A percentile compares a stretch with the other conserved stretches of the same genome.
Conservation (phyloP, 768 basidiomycete species). For the Hygrocybe punicea region DNA sequence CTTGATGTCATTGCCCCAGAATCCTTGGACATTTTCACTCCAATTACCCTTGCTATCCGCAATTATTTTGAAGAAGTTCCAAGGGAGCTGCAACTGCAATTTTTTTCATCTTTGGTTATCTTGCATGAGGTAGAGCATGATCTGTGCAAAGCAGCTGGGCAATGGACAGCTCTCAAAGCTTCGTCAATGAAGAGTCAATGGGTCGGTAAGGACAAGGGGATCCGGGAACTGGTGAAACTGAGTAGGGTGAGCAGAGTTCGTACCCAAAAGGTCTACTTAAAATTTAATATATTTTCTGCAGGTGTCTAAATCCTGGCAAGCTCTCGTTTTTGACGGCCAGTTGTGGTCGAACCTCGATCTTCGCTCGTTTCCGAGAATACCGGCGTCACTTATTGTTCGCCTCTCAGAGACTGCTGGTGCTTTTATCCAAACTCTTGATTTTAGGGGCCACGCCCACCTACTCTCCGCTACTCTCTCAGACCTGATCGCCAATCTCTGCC, state of each 20-base stretch:
- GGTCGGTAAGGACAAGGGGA: slow-evolving; percentile 71
- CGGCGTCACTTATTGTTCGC: slow-evolving; percentile 48
- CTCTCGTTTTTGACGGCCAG: slow-evolving; percentile 78
- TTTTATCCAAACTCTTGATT: slow-evolving; percentile 59
- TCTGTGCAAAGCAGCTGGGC: slow-evolving; percentile 40
- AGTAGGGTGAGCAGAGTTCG: slow-evolving; percentile 58
- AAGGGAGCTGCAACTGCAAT: slow-evolving; percentile 61
- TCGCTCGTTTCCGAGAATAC: slow-evolving; percentile 55
- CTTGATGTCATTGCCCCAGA: slow-evolving; percentile 56
- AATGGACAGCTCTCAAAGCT: slow-evolving; percentile 63
- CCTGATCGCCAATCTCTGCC: slow-evolving; percentile 53
- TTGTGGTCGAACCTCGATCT: slow-evolving; percentile 74
- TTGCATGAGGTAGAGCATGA: slow-evolving; percentile 60
- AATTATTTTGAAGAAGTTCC: slow-evolving; percentile 74
- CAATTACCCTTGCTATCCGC: slow-evolving; percentile 46
- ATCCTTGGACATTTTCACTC: slow-evolving; percentile 49
- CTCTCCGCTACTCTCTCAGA: slow-evolving; percentile 47
- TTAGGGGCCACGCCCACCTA: slow-evolving; percentile 59
- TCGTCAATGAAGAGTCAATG: slow-evolving; percentile 61
- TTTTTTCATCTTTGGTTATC: slow-evolving; percentile 54
- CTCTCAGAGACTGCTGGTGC: slow-evolving; percentile 56
- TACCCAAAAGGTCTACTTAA: not conserved
- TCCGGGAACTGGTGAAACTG: slow-evolving; percentile 74
- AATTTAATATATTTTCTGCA: slow-evolving; percentile 24
- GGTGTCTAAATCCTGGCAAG: slow-evolving; percentile 77